Conservation (phyloP, 768 basidiomycete genomes). For the Inosperma sp. region DNA sequence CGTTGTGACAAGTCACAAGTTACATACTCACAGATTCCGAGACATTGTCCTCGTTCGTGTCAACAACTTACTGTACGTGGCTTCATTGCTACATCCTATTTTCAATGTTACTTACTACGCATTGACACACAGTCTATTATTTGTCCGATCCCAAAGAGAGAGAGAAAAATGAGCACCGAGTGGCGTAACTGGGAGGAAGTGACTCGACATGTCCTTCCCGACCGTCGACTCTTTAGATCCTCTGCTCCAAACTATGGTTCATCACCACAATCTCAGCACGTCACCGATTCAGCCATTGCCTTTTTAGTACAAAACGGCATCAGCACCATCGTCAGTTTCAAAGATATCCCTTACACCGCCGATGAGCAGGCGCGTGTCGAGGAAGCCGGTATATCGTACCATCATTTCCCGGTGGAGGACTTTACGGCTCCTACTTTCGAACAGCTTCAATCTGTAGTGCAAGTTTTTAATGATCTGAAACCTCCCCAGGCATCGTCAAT, state of each 20-base stretch:
- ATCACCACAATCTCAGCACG: background rate
- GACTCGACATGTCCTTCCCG: background rate
- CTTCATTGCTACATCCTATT: too few species aligned
- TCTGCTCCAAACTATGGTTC: background rate
- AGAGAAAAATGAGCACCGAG: too few species aligned
- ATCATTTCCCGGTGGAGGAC: background rate
- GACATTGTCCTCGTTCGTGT: too few species aligned
- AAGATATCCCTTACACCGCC: background rate
- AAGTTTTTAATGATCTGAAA: background rate
- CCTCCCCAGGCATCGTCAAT: too few species aligned
- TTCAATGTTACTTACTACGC: too few species aligned
- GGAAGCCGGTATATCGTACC: background rate
- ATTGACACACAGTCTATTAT: too few species aligned
- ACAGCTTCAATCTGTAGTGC: background rate
- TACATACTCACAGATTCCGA: too few species aligned
- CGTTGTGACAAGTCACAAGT: too few species aligned
- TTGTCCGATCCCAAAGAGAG: too few species aligned
- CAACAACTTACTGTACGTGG: too few species aligned
- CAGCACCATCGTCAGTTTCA: background rate
- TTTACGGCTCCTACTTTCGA: background rate
- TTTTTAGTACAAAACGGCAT: background rate
- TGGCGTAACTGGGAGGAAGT: background rate
- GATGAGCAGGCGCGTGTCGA: background rate
- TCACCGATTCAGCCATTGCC: background rate
- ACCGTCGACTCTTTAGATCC: background rate